Base-by-base conservation (phyloP, 352 stramenopile species). In the Blastocystis sp. region DNA sequence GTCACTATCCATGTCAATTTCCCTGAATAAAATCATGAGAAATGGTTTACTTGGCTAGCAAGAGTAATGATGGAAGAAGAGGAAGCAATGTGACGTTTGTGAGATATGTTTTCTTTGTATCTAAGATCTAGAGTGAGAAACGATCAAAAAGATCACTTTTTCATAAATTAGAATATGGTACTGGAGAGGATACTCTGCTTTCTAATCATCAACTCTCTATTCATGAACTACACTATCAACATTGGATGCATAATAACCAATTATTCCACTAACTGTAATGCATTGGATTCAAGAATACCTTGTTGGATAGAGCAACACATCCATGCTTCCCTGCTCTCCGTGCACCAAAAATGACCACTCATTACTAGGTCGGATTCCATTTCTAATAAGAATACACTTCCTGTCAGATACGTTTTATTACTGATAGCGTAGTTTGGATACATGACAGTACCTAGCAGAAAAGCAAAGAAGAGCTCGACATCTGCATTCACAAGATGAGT, bases 101-200 rank as follows among this genome's bases (percentile, higher is more conserved):
- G 29, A 84, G 20, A 68, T 84, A 84, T 11, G 50, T 34, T 53
- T 84, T 84, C 29, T 84, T 84, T 20, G 73, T 84, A 43, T 84
- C 50, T 26, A 84, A 45, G 50, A 84, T 43, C 73, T 84, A 68
- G 13, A 8, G 53, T 54, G 7, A 50, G 26, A 39, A 4, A 37
- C 20, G 23, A 84, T 9, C 26, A 8, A 34, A 37, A 50, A 66
- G 11, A 5, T 3, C 18, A 84, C 73, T 45, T 84, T 84, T 47
- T 84, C 73, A 43, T 84, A 84, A 11, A 84, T 29, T 26, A 84
- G 50, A 0, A 84, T 20, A 23, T 23, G 29, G 39, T 37, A 66
- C 15, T 84, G 73, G 1, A 84, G 50, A 23, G 73, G 73, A 29
- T 66, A 84, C n/a, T 84, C 73, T 18, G 34, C 47, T 56, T 47